A percentile compares a stretch with the other conserved stretches of the same genome.
These are phyloP conservation scores for Coniochaeta hoffmannii DNA, from an alignment of 2,329 filamentous ascomycete genomes.

Conservation along the genomic window DNA sequence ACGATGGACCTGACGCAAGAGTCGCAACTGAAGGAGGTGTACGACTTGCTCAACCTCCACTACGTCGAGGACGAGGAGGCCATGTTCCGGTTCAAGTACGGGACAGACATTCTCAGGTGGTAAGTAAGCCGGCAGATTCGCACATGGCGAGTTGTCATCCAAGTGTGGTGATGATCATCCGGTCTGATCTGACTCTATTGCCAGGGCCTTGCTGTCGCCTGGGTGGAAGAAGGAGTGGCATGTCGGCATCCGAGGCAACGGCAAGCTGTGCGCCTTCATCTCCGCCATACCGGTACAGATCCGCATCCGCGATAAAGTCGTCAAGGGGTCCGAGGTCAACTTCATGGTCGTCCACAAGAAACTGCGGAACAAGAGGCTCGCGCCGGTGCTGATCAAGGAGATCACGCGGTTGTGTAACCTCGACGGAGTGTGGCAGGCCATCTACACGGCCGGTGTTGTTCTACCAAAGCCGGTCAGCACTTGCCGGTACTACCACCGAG, in stretches of 20 bases:
- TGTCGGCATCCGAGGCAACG: slow-evolving; percentile 78
- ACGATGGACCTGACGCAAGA: slow-evolving; percentile 78
- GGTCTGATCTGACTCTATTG: slow-evolving; percentile 1
- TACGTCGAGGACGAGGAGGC: slow-evolving; percentile 97
- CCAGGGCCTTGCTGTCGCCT: slow-evolving; percentile 85
- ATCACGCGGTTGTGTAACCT: slow-evolving; percentile 89
- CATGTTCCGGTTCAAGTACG: slow-evolving; percentile 98
- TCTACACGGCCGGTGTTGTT: slow-evolving; percentile 90
- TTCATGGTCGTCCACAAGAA: slow-evolving; percentile 99
- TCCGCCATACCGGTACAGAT: slow-evolving; percentile 84
- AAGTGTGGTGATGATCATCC: too few species aligned
- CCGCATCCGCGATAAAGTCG: slow-evolving; percentile 65
- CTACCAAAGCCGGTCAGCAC: slow-evolving; percentile 88
- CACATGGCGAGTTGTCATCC: background rate
- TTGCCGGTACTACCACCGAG: slow-evolving; percentile 90
- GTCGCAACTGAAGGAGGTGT: slow-evolving; percentile 78
- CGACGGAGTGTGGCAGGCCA: slow-evolving; percentile 82
- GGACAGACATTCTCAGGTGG: slow-evolving; percentile 82
- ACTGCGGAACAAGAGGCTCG: slow-evolving; percentile 82
- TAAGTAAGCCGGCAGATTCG: slow-evolving; percentile 34
- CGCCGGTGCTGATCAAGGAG: slow-evolving; percentile 94
- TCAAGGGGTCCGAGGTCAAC: slow-evolving; percentile 89
- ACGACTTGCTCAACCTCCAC: slow-evolving; percentile 83
- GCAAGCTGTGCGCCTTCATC: slow-evolving; percentile 91
- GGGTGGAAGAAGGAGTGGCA: slow-evolving; percentile 95